Conservation (phyloP, 441 rosid genomes). For the Daphne laureola region DNA sequence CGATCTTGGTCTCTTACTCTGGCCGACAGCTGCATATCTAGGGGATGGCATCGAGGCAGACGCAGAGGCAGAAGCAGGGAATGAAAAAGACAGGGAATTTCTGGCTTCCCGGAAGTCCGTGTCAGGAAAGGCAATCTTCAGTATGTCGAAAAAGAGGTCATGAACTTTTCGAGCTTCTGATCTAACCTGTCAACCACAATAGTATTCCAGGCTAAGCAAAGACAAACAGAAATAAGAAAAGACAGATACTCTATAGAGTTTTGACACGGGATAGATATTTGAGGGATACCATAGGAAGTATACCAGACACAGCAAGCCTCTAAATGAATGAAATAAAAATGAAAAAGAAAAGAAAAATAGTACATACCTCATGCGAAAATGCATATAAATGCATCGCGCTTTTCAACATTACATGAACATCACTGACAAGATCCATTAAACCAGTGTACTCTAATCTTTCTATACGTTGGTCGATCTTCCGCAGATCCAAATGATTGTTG, state of each 20-base stretch:
- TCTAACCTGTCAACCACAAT: conserved; percentile 55
- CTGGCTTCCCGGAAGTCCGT: conserved; percentile 83
- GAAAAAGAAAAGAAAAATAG: background rate
- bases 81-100: conserved; percentile 60
- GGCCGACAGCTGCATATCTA: conserved; percentile 39
- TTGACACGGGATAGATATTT: conserved; percentile 5
- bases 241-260: background rate
- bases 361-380: conserved; percentile 84
- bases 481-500: conserved; percentile 69
- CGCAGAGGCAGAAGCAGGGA: conserved; percentile 39
- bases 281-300: conserved; percentile 1
- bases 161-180: conserved; percentile 97
- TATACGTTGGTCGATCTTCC: conserved; percentile 79
- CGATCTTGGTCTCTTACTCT: conserved; percentile 59
- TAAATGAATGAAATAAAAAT: background rate
- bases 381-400: conserved; percentile 84
- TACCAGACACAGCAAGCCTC: background rate
- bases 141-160: conserved; percentile 88
- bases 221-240: background rate
- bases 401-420: conserved; percentile 82
- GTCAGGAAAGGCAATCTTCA: conserved; percentile 92
- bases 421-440: conserved; percentile 84
- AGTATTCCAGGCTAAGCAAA: conserved; percentile 4
- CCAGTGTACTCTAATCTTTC: conserved; percentile 78
- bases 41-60: conserved; percentile 46